Conservation (phyloP, 1,139 yeast genomes). For the Zygoascus sp. region DNA sequence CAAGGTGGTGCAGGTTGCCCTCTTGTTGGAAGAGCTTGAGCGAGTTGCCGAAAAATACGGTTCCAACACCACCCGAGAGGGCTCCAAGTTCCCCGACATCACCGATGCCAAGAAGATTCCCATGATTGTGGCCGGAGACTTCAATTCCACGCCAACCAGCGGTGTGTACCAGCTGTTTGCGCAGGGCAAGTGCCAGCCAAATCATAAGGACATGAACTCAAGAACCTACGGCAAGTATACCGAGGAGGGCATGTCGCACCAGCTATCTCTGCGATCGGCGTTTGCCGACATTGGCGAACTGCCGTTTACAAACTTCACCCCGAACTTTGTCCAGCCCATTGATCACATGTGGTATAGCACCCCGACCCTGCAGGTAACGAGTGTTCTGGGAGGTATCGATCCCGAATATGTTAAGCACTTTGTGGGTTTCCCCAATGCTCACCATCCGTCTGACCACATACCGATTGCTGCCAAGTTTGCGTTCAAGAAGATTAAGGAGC, state of each 20-base stretch:
- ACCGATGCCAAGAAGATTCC: slow-evolving; percentile 66
- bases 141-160: slow-evolving; percentile 79
- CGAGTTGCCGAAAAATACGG: slow-evolving; percentile 52
- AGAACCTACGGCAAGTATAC: slow-evolving; percentile 90
- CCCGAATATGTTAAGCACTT: slow-evolving; percentile 66
- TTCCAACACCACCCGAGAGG: slow-evolving; percentile 36
- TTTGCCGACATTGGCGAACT: slow-evolving; percentile 82
- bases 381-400: slow-evolving; percentile 81
- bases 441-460: slow-evolving; percentile 92
- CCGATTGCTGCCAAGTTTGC: slow-evolving; percentile 76
- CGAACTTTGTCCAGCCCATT: slow-evolving; percentile 86
- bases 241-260: slow-evolving; percentile 80
- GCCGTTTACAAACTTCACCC: slow-evolving; percentile 92
- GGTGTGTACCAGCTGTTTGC: slow-evolving; percentile 91
- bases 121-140: slow-evolving; percentile 87
- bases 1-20: slow-evolving; percentile 91
- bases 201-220: slow-evolving; percentile 77
- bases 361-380: slow-evolving; percentile 70
- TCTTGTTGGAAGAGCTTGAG: slow-evolving; percentile 83
- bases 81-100: slow-evolving; percentile 31
- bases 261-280: slow-evolving; percentile 77
- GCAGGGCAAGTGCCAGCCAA: slow-evolving; percentile 59
- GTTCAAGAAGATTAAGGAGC: slow-evolving; percentile 50
- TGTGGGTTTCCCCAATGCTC: slow-evolving; percentile 91
- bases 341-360: slow-evolving; percentile 96